Conservation (phyloP, 73 alveolate species). For the Tetrahymena elliotti region DNA sequence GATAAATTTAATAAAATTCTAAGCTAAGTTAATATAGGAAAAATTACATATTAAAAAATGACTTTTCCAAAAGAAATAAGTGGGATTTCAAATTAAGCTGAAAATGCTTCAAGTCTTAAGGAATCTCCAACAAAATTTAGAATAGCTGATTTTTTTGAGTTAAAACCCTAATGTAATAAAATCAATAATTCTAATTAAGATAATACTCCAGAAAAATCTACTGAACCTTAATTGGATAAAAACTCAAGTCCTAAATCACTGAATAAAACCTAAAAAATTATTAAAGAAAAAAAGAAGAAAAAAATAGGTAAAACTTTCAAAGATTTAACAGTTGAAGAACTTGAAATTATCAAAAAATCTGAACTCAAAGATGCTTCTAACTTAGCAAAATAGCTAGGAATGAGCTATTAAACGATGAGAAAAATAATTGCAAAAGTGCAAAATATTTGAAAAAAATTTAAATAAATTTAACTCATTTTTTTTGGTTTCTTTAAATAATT, state of each 20-base stretch:
- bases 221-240: not conserved
- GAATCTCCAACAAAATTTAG: not conserved
- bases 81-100: not conserved
- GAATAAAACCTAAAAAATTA: not conserved
- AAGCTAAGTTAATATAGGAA: not conserved
- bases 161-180: not conserved
- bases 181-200: not conserved
- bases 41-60: no score
- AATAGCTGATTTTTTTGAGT: not conserved
- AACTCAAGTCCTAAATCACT: not conserved
- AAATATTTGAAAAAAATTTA: no score
- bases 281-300: not conserved
- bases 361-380: not conserved
- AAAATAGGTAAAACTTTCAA: not conserved
- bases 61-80: not conserved
- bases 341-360: not conserved
- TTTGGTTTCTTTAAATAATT: no score
- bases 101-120: not conserved
- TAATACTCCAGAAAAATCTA: not conserved
- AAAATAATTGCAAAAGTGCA: not conserved
- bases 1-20: not conserved
- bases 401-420: not conserved
- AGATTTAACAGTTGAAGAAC: not conserved
- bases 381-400: not conserved
- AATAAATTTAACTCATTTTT: not conserved